These are phyloP conservation scores for Penicillium atrosanguineum DNA, from an alignment of 495 filamentous ascomycete genomes.

Conservation along the genomic window DNA sequence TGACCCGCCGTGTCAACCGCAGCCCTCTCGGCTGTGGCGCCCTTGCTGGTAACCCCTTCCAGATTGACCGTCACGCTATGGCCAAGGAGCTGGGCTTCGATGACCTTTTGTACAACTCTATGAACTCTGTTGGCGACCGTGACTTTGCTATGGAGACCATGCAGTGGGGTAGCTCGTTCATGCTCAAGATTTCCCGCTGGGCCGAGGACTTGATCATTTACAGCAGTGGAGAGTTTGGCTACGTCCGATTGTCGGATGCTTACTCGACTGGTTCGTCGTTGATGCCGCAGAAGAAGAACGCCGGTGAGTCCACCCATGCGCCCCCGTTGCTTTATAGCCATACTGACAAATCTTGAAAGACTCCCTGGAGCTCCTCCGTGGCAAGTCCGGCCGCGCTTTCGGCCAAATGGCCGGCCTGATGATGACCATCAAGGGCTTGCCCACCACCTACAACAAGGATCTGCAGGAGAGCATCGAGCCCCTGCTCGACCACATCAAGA, in stretches of 20 bases:
- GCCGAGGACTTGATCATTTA: constrained; percentile 91
- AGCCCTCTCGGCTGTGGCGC: constrained; percentile 83
- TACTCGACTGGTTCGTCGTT: constrained; percentile 81
- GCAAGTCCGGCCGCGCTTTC: constrained; percentile 81
- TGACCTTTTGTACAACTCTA: constrained; percentile 75
- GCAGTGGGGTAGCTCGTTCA: constrained; percentile 83
- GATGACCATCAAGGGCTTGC: constrained; percentile 82
- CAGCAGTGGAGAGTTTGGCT: constrained; percentile 76
- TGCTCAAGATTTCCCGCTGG: constrained; percentile 85
- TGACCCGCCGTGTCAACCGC: constrained; percentile 71
- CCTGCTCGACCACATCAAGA: constrained; percentile 85
- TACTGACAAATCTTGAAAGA: constrained; percentile 54
- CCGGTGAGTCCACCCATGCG: constrained; percentile 17
- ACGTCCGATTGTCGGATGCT: constrained; percentile 78
- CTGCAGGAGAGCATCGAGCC: constrained; percentile 88
- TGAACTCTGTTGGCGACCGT: constrained; percentile 80
- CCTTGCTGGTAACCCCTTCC: constrained; percentile 88
- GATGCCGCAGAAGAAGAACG: constrained; percentile 87
- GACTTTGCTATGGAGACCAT: constrained; percentile 90
- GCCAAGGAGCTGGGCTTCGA: constrained; percentile 87
- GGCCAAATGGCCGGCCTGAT: constrained; percentile 88
- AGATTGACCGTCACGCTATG: constrained; percentile 85
- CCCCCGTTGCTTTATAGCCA: neutral
- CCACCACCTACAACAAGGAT: constrained; percentile 93
- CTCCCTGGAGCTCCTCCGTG: constrained; percentile 80